Conservation (phyloP, 1,284 basidiomycete genomes). For the Puccinia polysora region DNA sequence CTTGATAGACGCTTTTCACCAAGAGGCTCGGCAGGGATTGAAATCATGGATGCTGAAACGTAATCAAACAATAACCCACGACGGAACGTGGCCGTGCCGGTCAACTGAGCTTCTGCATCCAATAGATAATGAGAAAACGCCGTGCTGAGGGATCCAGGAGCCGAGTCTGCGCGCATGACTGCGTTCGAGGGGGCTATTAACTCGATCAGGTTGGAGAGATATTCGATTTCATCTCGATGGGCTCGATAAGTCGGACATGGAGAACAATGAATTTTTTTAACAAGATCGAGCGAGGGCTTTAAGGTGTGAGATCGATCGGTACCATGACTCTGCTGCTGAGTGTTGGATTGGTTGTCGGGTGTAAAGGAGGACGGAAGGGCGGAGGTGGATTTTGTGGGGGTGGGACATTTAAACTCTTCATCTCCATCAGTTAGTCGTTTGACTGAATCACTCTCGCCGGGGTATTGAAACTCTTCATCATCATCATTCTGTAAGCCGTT, state of each 20-base stretch:
- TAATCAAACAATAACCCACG: constrained; percentile 38
- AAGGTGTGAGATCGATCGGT: constrained; percentile 9
- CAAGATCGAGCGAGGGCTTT: constrained; percentile 29
- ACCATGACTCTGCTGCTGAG: background rate
- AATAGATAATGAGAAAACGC: constrained; percentile 36
- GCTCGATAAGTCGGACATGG: constrained; percentile 37
- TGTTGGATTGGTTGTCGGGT: background rate
- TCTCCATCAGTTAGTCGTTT: constrained; percentile 32
- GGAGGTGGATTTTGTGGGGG: constrained; percentile 54
- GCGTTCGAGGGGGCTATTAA: constrained; percentile 30
- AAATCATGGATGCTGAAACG: constrained; percentile 29
- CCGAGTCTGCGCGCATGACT: constrained; percentile 22
- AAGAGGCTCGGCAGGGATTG: constrained; percentile 7
- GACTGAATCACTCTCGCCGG: constrained; percentile 37
- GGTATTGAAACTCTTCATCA: constrained; percentile 41
- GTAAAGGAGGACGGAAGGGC: constrained; percentile 30
- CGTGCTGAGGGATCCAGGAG: constrained; percentile 22
- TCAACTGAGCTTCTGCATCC: constrained; percentile 40
- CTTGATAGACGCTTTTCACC: background rate
- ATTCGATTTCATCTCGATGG: constrained; percentile 34
- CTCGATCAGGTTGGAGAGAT: constrained; percentile 29
- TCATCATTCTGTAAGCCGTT: constrained; percentile 1
- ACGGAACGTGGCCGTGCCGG: constrained; percentile 39
- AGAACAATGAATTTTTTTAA: constrained; percentile 15
- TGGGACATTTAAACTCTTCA: constrained; percentile 62